A percentile compares a stretch with the other conserved stretches of the same genome.
Conservation (phyloP, 768 basidiomycete genomes). For the Pholiota conissans region DNA sequence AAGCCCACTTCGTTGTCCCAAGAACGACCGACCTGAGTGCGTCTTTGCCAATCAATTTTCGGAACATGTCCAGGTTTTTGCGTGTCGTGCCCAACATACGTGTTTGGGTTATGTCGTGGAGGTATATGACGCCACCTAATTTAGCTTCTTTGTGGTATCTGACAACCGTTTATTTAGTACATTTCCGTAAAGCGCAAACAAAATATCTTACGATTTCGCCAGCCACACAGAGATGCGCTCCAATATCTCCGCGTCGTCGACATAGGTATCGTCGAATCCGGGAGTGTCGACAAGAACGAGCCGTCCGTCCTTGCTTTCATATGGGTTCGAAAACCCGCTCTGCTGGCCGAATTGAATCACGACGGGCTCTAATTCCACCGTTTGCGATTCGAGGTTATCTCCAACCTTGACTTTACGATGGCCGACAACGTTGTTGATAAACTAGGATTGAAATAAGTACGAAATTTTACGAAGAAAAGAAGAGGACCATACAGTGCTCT, state of each 20-base stretch:
- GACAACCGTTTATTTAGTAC: not conserved
- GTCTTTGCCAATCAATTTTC: not conserved
- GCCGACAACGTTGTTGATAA: not conserved
- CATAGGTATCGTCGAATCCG: not conserved
- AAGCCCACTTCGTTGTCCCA: not conserved
- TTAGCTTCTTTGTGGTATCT: not conserved
- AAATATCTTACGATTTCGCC: not conserved
- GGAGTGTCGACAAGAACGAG: not conserved
- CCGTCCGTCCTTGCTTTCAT: not conserved
- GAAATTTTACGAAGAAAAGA: too few relatives aligned
- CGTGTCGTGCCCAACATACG: not conserved
- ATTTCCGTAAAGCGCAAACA: not conserved
- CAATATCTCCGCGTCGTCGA: not conserved
- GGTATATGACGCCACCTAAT: not conserved
- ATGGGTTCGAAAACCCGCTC: not conserved
- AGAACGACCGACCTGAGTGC: not conserved
- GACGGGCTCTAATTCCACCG: not conserved
- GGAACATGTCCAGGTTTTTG: not conserved
- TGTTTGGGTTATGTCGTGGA: conserved; percentile 1
- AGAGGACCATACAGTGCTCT: not conserved
- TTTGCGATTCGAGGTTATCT: not conserved
- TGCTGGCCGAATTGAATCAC: not conserved
- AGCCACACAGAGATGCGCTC: not conserved
- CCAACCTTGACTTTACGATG: not conserved
- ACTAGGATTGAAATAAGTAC: not conserved